Evolutionary conservation across 2,329 filamentous ascomycete species (phyloP).

Genomic region (Gaeumannomyces sp.): DNA sequence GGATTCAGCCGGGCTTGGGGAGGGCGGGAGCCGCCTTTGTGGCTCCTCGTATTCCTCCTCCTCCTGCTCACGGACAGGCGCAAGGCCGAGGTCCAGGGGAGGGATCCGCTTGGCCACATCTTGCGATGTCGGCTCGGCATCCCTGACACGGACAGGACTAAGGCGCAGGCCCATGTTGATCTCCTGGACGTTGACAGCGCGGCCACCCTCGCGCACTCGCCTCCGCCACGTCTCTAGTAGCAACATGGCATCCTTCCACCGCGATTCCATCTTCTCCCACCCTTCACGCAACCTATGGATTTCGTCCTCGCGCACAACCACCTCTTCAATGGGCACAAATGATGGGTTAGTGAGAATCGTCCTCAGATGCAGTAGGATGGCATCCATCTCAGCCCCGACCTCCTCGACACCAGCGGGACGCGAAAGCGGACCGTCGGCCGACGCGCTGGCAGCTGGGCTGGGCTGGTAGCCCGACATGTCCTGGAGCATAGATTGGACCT

Average conservation of each 20-base stretch:
- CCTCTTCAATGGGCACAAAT: conserved; percentile 92
- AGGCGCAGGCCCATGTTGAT: conserved; percentile 62
- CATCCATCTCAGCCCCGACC: conserved; percentile 67
- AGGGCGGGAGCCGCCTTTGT: conserved; percentile 11
- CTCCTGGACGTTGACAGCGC: conserved; percentile 63
- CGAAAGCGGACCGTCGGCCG: conserved; percentile 24
- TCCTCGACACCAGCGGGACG: conserved; percentile 38
- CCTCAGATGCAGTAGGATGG: conserved; percentile 72
- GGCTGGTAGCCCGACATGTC: conserved; percentile 53
- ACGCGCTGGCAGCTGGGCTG: conserved; percentile 26
- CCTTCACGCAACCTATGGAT: conserved; percentile 76
- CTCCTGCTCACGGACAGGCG: conserved; percentile 20
- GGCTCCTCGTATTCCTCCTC: conserved; percentile 17
- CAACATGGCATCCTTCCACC: conserved; percentile 83
- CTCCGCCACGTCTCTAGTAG: conserved; percentile 92
- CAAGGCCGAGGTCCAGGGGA: conserved; percentile 17
- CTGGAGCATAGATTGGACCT: conserved; percentile 64
- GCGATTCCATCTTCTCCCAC: conserved; percentile 88
- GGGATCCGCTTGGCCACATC: conserved; percentile 30
- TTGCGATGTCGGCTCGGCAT: conserved; percentile 41
- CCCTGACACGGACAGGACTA: conserved; percentile 50
- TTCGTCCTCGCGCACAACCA: conserved; percentile 86
- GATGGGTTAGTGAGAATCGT: conserved; percentile 88
- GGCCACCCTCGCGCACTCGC: conserved; percentile 65
- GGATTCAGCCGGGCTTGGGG: conserved; percentile 30